Evolutionary conservation across 2,329 filamentous ascomycete genomes (phyloP).

Genomic region (Pseudogymnoascus sp.): DNA sequence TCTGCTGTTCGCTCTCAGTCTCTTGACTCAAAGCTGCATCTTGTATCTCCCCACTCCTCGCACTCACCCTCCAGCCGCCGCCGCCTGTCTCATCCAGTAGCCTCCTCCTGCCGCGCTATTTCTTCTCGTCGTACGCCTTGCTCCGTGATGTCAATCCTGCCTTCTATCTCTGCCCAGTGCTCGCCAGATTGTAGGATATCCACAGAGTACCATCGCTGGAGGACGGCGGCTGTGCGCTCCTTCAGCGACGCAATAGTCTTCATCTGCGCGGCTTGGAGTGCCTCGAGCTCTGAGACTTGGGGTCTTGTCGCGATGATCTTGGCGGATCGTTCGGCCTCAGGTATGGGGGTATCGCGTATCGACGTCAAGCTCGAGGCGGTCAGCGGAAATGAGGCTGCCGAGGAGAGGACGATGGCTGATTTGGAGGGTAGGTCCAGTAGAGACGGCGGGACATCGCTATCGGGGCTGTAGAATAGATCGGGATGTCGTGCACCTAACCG

Average conservation of each 20-base stretch:
- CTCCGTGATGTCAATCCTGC: slow-evolving; percentile 24
- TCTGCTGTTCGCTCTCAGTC: background rate
- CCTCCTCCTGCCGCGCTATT: slow-evolving; percentile 19
- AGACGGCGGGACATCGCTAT: slow-evolving; percentile 20
- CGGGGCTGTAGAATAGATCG: slow-evolving; percentile 26
- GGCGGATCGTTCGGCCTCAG: slow-evolving; percentile 23
- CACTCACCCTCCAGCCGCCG: background rate
- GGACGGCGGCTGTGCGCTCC: slow-evolving; percentile 23
- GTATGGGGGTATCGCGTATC: slow-evolving; percentile 25
- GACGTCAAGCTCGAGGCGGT: slow-evolving; percentile 28
- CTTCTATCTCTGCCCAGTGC: slow-evolving; percentile 27
- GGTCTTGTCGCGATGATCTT: slow-evolving; percentile 27
- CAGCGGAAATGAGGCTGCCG: slow-evolving; percentile 26
- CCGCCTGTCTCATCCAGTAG: background rate
- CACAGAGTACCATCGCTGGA: slow-evolving; percentile 26
- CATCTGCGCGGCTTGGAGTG: slow-evolving; percentile 24
- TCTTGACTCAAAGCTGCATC: slow-evolving; percentile 3
- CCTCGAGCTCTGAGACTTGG: slow-evolving; percentile 24
- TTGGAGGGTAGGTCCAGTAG: slow-evolving; percentile 22
- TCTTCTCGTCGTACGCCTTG: slow-evolving; percentile 20
- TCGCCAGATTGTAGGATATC: slow-evolving; percentile 25
- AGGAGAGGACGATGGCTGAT: slow-evolving; percentile 25
- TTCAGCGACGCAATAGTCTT: slow-evolving; percentile 24
- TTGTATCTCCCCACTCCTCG: background rate
- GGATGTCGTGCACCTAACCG: slow-evolving; percentile 25